A percentile compares a stretch with the other conserved stretches of the same genome.
Evolutionary conservation across 2,329 filamentous ascomycete species (phyloP).

Genomic region (Pleomassaria siparia): DNA sequence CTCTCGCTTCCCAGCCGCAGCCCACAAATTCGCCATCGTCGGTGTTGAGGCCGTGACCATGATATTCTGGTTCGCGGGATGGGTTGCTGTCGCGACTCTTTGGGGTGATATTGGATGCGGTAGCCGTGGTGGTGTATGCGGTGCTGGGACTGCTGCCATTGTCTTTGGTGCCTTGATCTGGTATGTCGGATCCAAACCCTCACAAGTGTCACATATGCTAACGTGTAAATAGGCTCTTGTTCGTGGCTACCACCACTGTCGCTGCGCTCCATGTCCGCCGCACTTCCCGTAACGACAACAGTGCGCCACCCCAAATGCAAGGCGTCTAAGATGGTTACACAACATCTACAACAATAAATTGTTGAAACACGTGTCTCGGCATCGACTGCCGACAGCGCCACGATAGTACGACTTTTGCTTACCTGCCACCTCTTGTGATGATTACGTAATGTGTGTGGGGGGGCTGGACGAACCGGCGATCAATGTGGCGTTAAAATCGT

Average conservation of each 20-base stretch:
- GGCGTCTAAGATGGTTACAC: conserved; percentile 42
- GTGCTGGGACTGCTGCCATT: conserved; percentile 62
- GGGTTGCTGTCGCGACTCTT: conserved; percentile 71
- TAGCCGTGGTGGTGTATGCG: conserved; percentile 53
- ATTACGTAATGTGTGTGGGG: too few species aligned
- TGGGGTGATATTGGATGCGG: conserved; percentile 60
- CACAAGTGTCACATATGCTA: too few species aligned
- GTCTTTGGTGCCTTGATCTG: conserved; percentile 71
- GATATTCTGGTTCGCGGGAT: conserved; percentile 90
- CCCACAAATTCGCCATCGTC: conserved; percentile 69
- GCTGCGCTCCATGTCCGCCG: conserved; percentile 51
- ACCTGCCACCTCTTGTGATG: too few species aligned
- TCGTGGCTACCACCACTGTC: conserved; percentile 53
- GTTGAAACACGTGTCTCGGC: too few species aligned
- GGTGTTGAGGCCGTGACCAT: conserved; percentile 72
- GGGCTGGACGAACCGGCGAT: too few species aligned
- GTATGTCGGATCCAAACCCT: conserved; percentile 40
- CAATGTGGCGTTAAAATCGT: too few species aligned
- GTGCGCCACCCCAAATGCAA: conserved; percentile 41
- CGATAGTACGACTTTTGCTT: too few species aligned
- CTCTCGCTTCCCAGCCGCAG: conserved; percentile 58
- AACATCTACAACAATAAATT: too few species aligned
- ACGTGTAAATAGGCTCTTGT: conserved; percentile 49
- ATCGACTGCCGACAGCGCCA: too few species aligned
- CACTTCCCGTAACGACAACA: conserved; percentile 36